phyloP scores from a whole-genome alignment of 768 basidiomycete species.

The Pleurotus citrinopileatus region DNA sequence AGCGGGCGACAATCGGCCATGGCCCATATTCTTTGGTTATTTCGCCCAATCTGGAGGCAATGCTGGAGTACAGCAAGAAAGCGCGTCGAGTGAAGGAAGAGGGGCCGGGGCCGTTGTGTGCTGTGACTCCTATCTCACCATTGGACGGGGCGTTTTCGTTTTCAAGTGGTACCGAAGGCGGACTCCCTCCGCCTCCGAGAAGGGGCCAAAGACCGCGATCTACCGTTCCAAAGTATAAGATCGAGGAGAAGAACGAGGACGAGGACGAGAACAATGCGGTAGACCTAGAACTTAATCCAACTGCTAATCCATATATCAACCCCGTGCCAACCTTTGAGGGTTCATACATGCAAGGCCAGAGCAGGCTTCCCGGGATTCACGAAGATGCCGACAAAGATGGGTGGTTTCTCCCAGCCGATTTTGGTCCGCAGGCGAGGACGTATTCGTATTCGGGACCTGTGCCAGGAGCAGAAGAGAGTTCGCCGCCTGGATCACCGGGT shows the following conservation, averaged over 20 bases:
- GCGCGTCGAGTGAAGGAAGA: slow-evolving; percentile 25
- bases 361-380: slow-evolving; percentile 9
- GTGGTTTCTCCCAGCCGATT: neutral
- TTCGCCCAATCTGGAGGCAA: slow-evolving; percentile 57
- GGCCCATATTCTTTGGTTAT: slow-evolving; percentile 38
- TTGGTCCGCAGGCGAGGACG: neutral
- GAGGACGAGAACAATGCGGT: neutral
- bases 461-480: neutral
- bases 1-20: neutral
- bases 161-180: slow-evolving; percentile 12
- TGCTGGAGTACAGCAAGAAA: slow-evolving; percentile 56
- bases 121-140: neutral
- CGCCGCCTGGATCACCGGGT: slow-evolving; percentile 9
- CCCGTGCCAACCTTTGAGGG: slow-evolving; percentile 33
- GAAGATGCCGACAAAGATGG: slow-evolving; percentile 10
- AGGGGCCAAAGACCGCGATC: neutral
- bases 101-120: slow-evolving; percentile 6
- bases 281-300: slow-evolving; percentile 12
- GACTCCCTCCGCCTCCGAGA: slow-evolving; percentile 6
- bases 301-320: slow-evolving; percentile 45
- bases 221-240: neutral
- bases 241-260: neutral
- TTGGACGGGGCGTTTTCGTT: neutral
- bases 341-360: slow-evolving; percentile 14
- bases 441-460: neutral